A percentile compares a stretch with the other conserved stretches of the same genome.
Evolutionary conservation across 192 early-diverging fungal species (phyloP).

Genomic region (Cetraspora pellucida): DNA sequence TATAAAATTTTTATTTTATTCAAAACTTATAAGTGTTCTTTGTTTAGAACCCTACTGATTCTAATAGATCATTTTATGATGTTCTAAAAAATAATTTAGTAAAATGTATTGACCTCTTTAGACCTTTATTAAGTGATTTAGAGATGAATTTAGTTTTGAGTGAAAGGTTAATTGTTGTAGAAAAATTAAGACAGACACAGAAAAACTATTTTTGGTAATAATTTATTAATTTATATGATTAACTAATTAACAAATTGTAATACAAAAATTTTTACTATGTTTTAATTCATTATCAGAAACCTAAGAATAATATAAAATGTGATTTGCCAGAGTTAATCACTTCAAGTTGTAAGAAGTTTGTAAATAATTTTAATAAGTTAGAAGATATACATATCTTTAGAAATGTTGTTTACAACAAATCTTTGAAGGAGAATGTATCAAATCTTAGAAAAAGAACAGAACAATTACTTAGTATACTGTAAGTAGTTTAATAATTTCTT

Average conservation of each 20-base stretch:
- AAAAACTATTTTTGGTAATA: neutral
- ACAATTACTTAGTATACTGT: too few species aligned
- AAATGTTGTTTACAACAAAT: slow-evolving; percentile 8
- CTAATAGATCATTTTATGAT: neutral
- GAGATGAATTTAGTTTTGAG: neutral
- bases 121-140: neutral
- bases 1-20: too few species aligned
- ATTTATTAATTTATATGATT: neutral
- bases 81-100: neutral
- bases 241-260: neutral
- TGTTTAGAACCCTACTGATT: too few species aligned
- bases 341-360: neutral
- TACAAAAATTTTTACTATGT: neutral
- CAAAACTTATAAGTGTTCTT: too few species aligned
- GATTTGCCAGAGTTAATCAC: neutral
- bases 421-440: slow-evolving; percentile 2
- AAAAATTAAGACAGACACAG: slow-evolving; percentile 2
- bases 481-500: too few species aligned
- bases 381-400: neutral
- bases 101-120: neutral
- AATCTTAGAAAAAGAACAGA: neutral
- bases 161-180: neutral
- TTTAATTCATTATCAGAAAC: neutral
- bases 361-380: neutral
- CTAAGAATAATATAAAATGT: slow-evolving; percentile 13